Percentiles rank a stretch among this genome's conserved stretches.
phyloP scores from a whole-genome alignment of 1,284 basidiomycete species.

The Melampsora larici-populina region DNA sequence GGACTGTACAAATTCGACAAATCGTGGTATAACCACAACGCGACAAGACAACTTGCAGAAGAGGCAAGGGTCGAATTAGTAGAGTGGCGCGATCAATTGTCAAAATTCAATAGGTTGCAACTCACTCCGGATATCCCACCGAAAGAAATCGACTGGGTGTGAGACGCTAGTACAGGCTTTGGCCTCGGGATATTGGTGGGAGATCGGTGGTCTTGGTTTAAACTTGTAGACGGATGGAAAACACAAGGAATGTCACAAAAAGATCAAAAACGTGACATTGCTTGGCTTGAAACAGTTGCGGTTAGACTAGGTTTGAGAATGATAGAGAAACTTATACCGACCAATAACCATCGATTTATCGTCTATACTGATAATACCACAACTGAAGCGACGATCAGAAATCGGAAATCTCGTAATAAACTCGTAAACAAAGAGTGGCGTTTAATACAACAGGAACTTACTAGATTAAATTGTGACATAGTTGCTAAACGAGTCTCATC shows the following conservation, averaged over 20 bases:
- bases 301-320: neutral
- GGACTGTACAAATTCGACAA: no score
- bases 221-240: neutral
- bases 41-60: neutral
- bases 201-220: neutral
- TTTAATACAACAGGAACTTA: neutral
- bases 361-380: slow-evolving; percentile 19
- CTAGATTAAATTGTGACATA: neutral
- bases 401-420: neutral
- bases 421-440: slow-evolving; percentile 7
- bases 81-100: neutral
- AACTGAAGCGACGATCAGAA: neutral
- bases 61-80: neutral
- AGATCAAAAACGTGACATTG: no score
- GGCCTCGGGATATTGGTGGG: neutral
- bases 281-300: slow-evolving; percentile 21
- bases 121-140: neutral
- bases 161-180: slow-evolving; percentile 2
- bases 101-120: neutral
- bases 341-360: neutral
- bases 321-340: neutral
- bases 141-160: slow-evolving; percentile 10
- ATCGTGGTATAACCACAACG: neutral
- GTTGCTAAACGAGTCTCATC: neutral
- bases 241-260: neutral